Evolutionary conservation across 345 rosid genomes (phyloP).

Genomic region (Gossypium arboreum): DNA sequence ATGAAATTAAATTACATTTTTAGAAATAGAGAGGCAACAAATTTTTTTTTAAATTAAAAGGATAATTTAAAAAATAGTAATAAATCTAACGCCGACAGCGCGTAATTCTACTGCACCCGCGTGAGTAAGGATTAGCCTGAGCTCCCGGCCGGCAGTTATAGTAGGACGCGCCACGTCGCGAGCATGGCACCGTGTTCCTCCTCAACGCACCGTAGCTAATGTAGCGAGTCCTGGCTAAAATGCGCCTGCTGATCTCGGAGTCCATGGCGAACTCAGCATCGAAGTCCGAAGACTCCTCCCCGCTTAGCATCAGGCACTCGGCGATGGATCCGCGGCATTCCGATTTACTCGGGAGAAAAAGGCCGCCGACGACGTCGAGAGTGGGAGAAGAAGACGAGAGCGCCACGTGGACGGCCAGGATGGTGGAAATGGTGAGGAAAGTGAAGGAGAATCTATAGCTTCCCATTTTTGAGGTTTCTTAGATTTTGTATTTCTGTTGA

Average conservation of each 20-base stretch:
- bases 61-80: background rate
- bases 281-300: constrained; percentile 31
- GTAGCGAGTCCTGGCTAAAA: constrained; percentile 53
- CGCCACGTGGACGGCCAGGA: constrained; percentile 41
- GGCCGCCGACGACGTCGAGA: constrained; percentile 29
- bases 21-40: too few species aligned
- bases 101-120: constrained; percentile 77
- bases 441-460: constrained; percentile 11
- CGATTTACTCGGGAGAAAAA: constrained; percentile 38
- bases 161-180: constrained; percentile 87
- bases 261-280: constrained; percentile 60
- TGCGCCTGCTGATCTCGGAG: constrained; percentile 77
- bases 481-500: background rate
- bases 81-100: constrained; percentile 61
- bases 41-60: background rate
- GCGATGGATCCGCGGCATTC: constrained; percentile 65
- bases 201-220: constrained; percentile 92
- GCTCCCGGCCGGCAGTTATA: constrained; percentile 75
- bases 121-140: constrained; percentile 77
- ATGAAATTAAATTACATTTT: background rate
- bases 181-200: constrained; percentile 80
- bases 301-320: constrained; percentile 47
- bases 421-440: constrained; percentile 27
- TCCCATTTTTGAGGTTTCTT: constrained; percentile 28
- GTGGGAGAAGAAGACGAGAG: constrained; percentile 27